A percentile compares a stretch with the other conserved stretches of the same genome.
Evolutionary conservation across 768 basidiomycete species (phyloP).

Genomic region (Botryobasidium botryosum): DNA sequence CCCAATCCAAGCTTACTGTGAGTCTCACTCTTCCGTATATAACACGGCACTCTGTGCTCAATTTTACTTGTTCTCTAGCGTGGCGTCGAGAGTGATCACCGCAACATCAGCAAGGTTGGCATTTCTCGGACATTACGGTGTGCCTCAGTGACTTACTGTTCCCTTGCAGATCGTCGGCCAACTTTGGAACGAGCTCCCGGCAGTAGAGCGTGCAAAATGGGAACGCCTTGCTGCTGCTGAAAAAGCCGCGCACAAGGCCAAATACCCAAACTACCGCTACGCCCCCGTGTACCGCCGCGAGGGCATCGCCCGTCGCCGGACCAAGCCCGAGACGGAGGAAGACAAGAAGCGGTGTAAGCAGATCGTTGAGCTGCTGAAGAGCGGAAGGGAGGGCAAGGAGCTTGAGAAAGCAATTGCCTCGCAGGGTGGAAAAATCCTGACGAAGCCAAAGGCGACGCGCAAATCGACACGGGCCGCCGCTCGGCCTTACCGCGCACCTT

Average conservation of each 20-base stretch:
- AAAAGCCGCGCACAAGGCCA: slow-evolving; percentile 4
- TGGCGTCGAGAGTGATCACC: slow-evolving; percentile 6
- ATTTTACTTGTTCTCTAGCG: too few relatives aligned
- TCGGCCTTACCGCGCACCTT: neutral
- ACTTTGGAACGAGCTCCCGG: slow-evolving; percentile 7
- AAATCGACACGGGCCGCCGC: neutral
- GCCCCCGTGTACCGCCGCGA: slow-evolving; percentile 2
- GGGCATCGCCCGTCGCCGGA: neutral
- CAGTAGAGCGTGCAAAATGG: slow-evolving; percentile 5
- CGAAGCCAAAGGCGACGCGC: neutral
- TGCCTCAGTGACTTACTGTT: neutral
- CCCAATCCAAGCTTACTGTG: too few relatives aligned
- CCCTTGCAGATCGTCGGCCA: slow-evolving; percentile 7
- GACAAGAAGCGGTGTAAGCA: too few relatives aligned
- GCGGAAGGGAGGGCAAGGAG: slow-evolving; percentile 7
- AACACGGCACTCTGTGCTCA: too few relatives aligned
- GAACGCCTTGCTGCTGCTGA: slow-evolving; percentile 1
- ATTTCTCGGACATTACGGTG: neutral
- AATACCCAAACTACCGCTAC: slow-evolving; percentile 10
- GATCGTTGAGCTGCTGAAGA: too few relatives aligned
- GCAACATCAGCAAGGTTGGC: slow-evolving; percentile 8
- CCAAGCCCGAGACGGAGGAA: too few relatives aligned
- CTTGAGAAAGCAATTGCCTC: neutral
- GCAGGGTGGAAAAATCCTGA: neutral
- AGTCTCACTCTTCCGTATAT: too few relatives aligned